Base-by-base conservation (phyloP, 495 filamentous ascomycete species). In the Trichocladium uniseriatum region DNA sequence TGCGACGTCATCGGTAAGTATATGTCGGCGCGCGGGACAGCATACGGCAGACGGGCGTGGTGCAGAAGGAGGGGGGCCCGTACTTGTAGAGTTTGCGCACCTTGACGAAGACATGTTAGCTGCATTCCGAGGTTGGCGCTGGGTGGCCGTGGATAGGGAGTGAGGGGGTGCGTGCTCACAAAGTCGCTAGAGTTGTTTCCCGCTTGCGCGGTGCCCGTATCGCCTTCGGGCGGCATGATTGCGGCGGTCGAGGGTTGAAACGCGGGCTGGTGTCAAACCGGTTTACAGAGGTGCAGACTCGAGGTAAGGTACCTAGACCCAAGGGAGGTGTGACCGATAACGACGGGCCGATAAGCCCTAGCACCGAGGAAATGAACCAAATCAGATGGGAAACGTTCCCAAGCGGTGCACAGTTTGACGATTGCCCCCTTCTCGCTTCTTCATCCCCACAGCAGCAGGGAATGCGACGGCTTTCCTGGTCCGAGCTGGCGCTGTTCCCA, bases 1-100 rank as follows among this genome's bases (percentile, higher is more conserved):
- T 97, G 66, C 34, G 54, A 51, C 46, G 46, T 35, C 49, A 70
- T 52, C 57, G 59, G 62, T 56, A 27, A 56, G 51, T 45, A 45
- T 43, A n/a, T 5, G 31, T 7, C 37, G 39, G 14, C 36, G 34
- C 21, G 50, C 39, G 53, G 44, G 54, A 54, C 48, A 51, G 54
- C 41, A 53, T 24, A 44, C 35, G 16, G n/a, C 14, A 6, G 3
- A 11, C 10, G 32, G 41, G 41, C 10, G 27, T n/a, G 34, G 16
- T 5, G 8, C 43, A 36, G 15, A 13, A 8, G 24, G 24, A 27
- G 24, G 21, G 28, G 39, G 32, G 19, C 6, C 28, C 49, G 37
- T 73, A 98, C 92, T 95, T 96, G 77, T 95, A 97, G 58, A 98
- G 73, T 70, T 98, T 98, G 74, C 91, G 88, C 61, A 98, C 92